Percentiles rank a stretch among this genome's conserved stretches.
Conservation (phyloP, 2,329 filamentous ascomycete species). For the Uncinocarpus reesii region DNA sequence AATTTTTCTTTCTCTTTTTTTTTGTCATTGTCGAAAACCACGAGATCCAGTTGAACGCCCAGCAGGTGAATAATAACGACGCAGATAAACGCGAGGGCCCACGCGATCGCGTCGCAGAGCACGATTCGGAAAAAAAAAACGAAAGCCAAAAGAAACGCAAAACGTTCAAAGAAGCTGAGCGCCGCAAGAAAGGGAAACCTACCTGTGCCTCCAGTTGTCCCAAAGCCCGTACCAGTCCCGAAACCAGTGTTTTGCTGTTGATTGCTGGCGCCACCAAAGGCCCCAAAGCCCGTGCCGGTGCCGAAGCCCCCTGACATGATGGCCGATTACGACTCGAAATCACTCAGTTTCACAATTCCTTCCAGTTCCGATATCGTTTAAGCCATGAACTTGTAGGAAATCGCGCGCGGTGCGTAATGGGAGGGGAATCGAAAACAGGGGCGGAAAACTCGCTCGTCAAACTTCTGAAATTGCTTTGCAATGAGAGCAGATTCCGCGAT, state of each 20-base stretch:
- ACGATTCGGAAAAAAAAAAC: conserved; percentile 6
- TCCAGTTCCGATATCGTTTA: background rate
- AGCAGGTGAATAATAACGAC: conserved; percentile 5
- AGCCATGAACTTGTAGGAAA: conserved; percentile 12
- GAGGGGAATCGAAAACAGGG: background rate
- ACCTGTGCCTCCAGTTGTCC: conserved; percentile 15
- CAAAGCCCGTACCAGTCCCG: conserved; percentile 13
- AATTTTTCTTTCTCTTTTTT: background rate
- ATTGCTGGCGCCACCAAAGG: conserved; percentile 17
- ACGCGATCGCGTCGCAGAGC: background rate
- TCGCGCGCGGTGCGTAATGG: background rate
- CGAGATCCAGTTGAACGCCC: conserved; percentile 9
- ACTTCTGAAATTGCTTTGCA: no score
- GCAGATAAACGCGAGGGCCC: conserved; percentile 1
- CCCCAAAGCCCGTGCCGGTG: conserved; percentile 16
- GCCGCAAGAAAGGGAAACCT: conserved; percentile 13
- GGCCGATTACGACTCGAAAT: conserved; percentile 5
- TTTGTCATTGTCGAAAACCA: conserved; percentile 3
- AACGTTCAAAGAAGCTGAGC: no score
- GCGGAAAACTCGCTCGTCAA: no score
- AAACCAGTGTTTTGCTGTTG: conserved; percentile 16
- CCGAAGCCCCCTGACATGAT: conserved; percentile 18
- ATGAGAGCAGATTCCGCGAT: no score
- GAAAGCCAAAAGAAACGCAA: no score
- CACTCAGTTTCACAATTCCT: conserved; percentile 1